phyloP scores from a whole-genome alignment of 306 rosid genomes.

The Geum urbanum region DNA sequence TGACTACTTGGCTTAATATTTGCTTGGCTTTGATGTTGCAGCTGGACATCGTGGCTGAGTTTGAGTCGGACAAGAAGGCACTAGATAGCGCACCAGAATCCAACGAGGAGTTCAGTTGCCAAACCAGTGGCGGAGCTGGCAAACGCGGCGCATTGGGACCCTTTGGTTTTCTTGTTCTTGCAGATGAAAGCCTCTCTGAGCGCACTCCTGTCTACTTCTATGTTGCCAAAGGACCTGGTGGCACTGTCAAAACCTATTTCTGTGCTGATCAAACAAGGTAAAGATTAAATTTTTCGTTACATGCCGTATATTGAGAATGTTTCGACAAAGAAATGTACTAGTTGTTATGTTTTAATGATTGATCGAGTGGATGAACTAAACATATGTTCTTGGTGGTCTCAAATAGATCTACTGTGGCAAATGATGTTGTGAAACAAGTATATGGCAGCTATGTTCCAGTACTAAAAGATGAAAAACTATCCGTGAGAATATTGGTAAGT shows the following conservation, averaged over 20 bases:
- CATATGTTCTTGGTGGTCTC: neutral
- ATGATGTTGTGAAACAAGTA: conserved; percentile 52
- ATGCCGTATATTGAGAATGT: neutral
- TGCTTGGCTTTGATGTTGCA: conserved; percentile 26
- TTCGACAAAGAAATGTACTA: neutral
- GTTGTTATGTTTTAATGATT: neutral
- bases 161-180: conserved; percentile 77
- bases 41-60: conserved; percentile 79
- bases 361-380: neutral
- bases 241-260: conserved; percentile 51
- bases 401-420: conserved; percentile 70
- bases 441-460: conserved; percentile 71
- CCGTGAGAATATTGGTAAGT: conserved; percentile 66
- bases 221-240: conserved; percentile 52
- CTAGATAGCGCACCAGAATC: conserved; percentile 34
- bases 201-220: conserved; percentile 77
- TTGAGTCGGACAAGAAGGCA: conserved; percentile 68
- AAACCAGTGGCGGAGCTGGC: conserved; percentile 52
- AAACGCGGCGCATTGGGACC: conserved; percentile 82
- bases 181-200: conserved; percentile 61
- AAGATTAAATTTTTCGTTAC: neutral
- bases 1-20: neutral
- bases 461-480: conserved; percentile 59
- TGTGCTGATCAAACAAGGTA: conserved; percentile 85
- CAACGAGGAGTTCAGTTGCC: conserved; percentile 48